Evolutionary conservation across 2,329 filamentous ascomycete species (phyloP), one percentile per base, ranked within the genome.

Genomic region (Didymella pinodella): DNA sequence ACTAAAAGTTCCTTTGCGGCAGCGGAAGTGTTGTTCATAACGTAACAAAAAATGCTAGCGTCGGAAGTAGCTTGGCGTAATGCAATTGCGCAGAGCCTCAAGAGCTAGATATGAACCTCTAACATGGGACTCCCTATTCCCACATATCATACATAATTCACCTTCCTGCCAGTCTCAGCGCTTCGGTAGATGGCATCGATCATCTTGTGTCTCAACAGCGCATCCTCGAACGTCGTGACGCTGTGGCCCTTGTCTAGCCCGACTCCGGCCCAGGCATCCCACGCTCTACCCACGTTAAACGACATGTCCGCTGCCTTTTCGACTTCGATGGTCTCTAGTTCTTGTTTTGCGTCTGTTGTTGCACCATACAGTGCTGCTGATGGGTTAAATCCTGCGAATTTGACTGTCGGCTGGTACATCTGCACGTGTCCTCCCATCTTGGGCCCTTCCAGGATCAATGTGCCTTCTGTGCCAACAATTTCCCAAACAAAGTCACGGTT

Each of bases 211-310:
- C 74, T 69, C 2, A 74, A 22, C 2, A 77, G 43, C 7, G 75
- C 76, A 51, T 75, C 70, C 20, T 76, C 71, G 56, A 75, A 78
- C 1, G 67, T 72, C 22, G 67, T 69, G 4, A 71, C 66, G 57
- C 59, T 67, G 18, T 65, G 50, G 12, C 70, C 67, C 22, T 70
- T 61, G 1, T 70, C 67, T 10, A 65, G 40, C 8, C 65, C 71
- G 6, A 58, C 68, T 65, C 60, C 76, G 5, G 83, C 83, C 74
- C 81, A 86, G 1, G 77, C 79, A 65, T 89, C 86, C 72, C 88
- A 89, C 0, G 87, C 65, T 20, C 78, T 79, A 0, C 80, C 86
- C 28, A 88, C 82, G 62, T 81, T 83, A 51, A 81, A 86, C 7
- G 76, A 78, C 0, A 84, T 75, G 18, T 78, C 67, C 12, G 81